Base-by-base conservation (phyloP, 1,284 basidiomycete genomes). In the Cronartium ribicola region DNA sequence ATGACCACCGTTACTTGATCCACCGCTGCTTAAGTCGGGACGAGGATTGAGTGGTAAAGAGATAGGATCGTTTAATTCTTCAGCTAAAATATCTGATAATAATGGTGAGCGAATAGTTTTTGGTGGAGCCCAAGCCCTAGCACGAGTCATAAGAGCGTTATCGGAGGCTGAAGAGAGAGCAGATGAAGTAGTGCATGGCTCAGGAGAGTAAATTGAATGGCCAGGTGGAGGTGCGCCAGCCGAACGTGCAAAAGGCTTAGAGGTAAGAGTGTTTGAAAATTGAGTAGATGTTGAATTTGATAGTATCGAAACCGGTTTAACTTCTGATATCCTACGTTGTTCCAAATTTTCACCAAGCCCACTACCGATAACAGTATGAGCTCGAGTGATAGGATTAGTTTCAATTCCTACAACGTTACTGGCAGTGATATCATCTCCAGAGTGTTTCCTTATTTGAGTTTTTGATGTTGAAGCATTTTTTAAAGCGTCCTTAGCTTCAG, bases 401-500 rank as follows among this genome's bases (percentile, higher is more conserved):
- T 57, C 3, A 20, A 29, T n/a, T 10, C 20, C 20, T 22, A 22
- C 5, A 20, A 29, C 20, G 20, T 57, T 57, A 29, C 36, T 57
- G 51, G 36, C 36, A n/a, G 20, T 22, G 51, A 57, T 57, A 22
- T 57, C 51, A 57, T 57, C 51, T 22, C 51, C 51, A 7, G 51
- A 57, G 36, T 57, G 51, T 57, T 57, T 80, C 14, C 41, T 64
- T 3, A 37, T 70, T 46, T 20, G 48, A 29, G 51, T 67, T 67
- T 20, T 55, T 55, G 48, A n/a, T 8, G 14, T 39, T 1, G 8
- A 62, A 20, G 40, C 65, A 67, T 43, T 43, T 70, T 66, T 40
- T 84, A 82, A 46, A 81, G 83, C 40, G 83, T 83, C 10, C 84
- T 83, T 86, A 14, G 90, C 88, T 4, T 88, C 86, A 79, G 92